Conservation (phyloP, 768 basidiomycete species). For the Termitomyces heimii region DNA sequence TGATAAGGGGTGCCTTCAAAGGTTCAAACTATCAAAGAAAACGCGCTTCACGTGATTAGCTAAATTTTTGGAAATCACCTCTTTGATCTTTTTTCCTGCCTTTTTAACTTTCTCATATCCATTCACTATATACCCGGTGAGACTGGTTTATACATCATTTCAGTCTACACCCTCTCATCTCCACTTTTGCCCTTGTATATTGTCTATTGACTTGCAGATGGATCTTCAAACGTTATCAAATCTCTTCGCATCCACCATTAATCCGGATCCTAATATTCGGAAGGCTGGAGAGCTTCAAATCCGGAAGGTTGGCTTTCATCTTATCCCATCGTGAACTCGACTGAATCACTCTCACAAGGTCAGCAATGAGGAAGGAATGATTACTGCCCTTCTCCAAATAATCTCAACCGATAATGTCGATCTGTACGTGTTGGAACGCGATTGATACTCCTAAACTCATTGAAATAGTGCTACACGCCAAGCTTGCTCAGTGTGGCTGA, state of each 20-base stretch:
- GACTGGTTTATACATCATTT: slow-evolving; percentile 1
- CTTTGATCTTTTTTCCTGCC: slow-evolving; percentile 4
- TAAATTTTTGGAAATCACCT: slow-evolving; percentile 13
- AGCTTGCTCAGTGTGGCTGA: slow-evolving; percentile 83
- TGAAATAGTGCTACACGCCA: slow-evolving; percentile 68
- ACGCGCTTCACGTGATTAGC: slow-evolving; percentile 14
- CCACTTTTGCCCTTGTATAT: neutral
- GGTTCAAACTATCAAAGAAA: neutral
- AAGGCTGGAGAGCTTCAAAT: slow-evolving; percentile 85
- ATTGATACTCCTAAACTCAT: slow-evolving; percentile 7
- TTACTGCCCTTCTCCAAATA: slow-evolving; percentile 81
- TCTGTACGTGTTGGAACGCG: slow-evolving; percentile 52
- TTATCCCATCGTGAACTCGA: slow-evolving; percentile 1
- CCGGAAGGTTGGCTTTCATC: slow-evolving; percentile 52
- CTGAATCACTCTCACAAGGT: slow-evolving; percentile 38
- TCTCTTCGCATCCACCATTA: slow-evolving; percentile 77
- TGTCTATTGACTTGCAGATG: slow-evolving; percentile 31
- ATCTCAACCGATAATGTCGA: slow-evolving; percentile 74
- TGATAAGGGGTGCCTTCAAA: no score
- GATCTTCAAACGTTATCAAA: slow-evolving; percentile 71
- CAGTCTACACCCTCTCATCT: neutral
- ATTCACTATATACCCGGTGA: slow-evolving; percentile 14
- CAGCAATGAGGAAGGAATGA: slow-evolving; percentile 74
- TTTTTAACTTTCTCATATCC: neutral
- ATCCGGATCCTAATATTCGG: slow-evolving; percentile 80